Base-by-base conservation (phyloP, 352 stramenopile genomes). In the Phytophthora colocasiae region DNA sequence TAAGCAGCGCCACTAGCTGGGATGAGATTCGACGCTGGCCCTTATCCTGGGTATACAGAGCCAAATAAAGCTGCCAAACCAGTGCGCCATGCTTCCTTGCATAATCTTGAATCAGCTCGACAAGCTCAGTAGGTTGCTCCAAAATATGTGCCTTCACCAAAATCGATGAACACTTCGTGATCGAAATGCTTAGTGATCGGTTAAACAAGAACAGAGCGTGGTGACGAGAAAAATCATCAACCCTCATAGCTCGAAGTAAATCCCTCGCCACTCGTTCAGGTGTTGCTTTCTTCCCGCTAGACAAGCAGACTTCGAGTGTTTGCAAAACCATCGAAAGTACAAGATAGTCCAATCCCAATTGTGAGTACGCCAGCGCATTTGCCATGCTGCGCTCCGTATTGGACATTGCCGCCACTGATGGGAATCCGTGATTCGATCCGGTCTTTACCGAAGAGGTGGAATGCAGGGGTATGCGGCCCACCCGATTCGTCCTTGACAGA, bases 131-230 rank as follows among this genome's bases (percentile, higher is more conserved):
- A 26, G 87, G 83, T 43, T 96, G 89, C 50, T 96, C 89, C 6
- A 96, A 59, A 32, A 96, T 87, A 52, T 96, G 89, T 6, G 91
- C 84, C 63, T 96, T 96, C 12, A 95, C 88, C 55, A 96, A 69
- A 53, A 95, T 92, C 7, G 88, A 94, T 19, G 88, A 94, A 46
- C 83, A 93, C 55, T 96, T 96, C 6, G 88, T 80, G 14, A 94
- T 86, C 29, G 84, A 91, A 61, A 96, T 95, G 55, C 83, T 93
- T 54, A 96, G 49, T 50, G 85, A 94, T n/a, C 88, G 81, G 27
- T 93, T 96, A 62, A 89, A 92, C 27, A 94, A 57, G 62, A 96
- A 96, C 15, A 96, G 59, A 31, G 86, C 86, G 62, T 96, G 81
- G 49, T 96, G 88, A 5, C 85, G 84, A 73, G 87, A 92, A 66